Evolutionary conservation across 305 asterid species (phyloP), one percentile per base, ranked within the genome.

Genomic region (Fraxinus latifolia): DNA sequence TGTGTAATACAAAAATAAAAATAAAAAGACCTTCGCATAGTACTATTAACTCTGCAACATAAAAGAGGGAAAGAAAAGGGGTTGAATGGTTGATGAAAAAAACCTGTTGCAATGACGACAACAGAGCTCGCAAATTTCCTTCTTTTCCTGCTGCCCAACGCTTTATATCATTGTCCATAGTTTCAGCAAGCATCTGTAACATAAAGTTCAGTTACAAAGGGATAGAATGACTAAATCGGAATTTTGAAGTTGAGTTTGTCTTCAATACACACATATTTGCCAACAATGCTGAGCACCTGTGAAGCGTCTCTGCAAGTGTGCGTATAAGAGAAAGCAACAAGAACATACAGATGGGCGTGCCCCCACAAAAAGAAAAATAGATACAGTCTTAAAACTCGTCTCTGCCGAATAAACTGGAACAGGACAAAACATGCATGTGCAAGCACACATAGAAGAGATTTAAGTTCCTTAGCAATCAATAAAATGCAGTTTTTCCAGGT

Each of bases 131-230:
- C 81, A 95, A 90, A 82, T 95, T 95, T 84, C 93, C 93, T 89
- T 92, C 99, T 90, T 95, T 95, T 58, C 99, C 99, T 1, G 96
- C 89, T 71, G 96, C 94, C 99, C 99, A 94, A 17, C 91, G 93
- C 94, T 91, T 93, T 86, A 95, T 91, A 82, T 91, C 90, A 77
- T 79, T 76, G 78, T 94, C 91, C 90, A 95, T 77, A 68, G 88
- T 85, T 67, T 89, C 93, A 14, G 95, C 93, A 79, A 94, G 88
- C 91, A 93, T 90, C 99, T 95, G 93, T 80, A 86, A 68, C 75
- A 68, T 68, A 68, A 62, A 68, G 23, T 31, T 68, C 37, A 29
- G 23, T 29, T 5, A 68, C 9, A 23, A 68, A 68, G 37, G 7
- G 19, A 68, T 29, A 29, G 4, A 65, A 9, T 9, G 73, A 65